Percentiles rank a stretch among this genome's conserved stretches.
These are phyloP conservation scores for Kwoniella shandongensis DNA, from an alignment of 768 basidiomycete species.

Conservation along the genomic window DNA sequence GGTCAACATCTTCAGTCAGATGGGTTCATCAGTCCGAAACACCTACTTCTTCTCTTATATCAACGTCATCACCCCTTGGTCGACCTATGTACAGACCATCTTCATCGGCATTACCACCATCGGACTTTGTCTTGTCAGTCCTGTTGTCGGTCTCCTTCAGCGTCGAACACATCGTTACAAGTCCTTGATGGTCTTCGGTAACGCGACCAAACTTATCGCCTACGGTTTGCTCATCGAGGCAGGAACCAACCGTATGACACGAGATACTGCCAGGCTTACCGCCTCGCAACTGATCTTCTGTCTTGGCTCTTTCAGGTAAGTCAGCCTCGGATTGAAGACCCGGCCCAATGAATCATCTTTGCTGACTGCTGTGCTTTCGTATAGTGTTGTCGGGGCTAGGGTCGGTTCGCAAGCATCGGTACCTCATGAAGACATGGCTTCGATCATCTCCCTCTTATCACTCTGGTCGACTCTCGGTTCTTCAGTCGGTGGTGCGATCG, in stretches of 20 bases:
- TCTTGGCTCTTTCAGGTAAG: slow-evolving; percentile 4
- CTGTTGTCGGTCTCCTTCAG: slow-evolving; percentile 45
- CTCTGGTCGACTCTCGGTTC: slow-evolving; percentile 52
- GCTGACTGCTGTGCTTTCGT: background rate
- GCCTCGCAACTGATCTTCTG: slow-evolving; percentile 2
- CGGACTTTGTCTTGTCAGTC: slow-evolving; percentile 43
- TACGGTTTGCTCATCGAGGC: slow-evolving; percentile 18
- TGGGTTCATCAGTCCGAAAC: background rate
- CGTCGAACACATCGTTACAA: slow-evolving; percentile 53
- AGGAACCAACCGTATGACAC: background rate
- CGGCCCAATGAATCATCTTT: background rate
- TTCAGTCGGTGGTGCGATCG: slow-evolving; percentile 50
- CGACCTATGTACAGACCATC: slow-evolving; percentile 12
- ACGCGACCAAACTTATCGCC: slow-evolving; percentile 37
- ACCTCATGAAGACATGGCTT: slow-evolving; percentile 51
- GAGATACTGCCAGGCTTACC: background rate
- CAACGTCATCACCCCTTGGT: slow-evolving; percentile 8
- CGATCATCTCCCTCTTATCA: slow-evolving; percentile 46
- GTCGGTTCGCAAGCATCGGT: slow-evolving; percentile 52
- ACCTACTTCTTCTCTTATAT: slow-evolving; percentile 6
- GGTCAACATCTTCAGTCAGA: slow-evolving; percentile 1
- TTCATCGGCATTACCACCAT: slow-evolving; percentile 26
- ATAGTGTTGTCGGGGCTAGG: slow-evolving; percentile 36
- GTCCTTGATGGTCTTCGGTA: slow-evolving; percentile 42
- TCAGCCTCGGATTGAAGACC: no score